phyloP scores from a whole-genome alignment of 192 early-diverging fungal species.

The Coemansia sp. region DNA sequence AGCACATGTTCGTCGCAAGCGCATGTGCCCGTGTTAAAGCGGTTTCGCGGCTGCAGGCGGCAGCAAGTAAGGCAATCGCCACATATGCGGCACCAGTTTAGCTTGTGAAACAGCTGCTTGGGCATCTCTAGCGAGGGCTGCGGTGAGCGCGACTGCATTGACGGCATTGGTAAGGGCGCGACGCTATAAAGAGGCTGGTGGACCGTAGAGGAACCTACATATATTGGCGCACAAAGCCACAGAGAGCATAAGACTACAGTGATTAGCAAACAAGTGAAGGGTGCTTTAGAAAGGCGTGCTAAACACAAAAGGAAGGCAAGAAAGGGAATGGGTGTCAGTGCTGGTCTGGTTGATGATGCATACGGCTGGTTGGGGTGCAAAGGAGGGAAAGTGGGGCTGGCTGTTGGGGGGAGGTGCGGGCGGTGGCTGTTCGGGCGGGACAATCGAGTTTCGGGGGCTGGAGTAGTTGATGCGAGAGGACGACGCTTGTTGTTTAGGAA shows the following conservation, averaged over 20 bases:
- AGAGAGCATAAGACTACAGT: neutral
- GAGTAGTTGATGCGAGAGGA: neutral
- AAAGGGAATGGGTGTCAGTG: neutral
- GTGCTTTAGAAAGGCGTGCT: neutral
- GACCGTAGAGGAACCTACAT: neutral
- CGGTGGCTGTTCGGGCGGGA: neutral
- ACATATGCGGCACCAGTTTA: constrained; percentile 57
- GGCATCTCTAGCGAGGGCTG: neutral
- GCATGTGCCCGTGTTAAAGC: constrained; percentile 7
- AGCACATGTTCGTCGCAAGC: constrained; percentile 47
- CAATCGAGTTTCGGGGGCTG: neutral
- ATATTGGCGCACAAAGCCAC: neutral
- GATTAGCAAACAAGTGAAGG: neutral
- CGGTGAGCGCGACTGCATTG: neutral
- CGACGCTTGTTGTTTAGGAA: neutral
- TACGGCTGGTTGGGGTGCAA: neutral
- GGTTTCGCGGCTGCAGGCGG: constrained; percentile 21
- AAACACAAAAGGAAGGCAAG: neutral
- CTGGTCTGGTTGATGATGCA: neutral
- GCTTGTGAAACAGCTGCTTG: constrained; percentile 2
- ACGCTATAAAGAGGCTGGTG: neutral
- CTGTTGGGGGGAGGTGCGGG: neutral
- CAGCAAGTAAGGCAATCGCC: constrained; percentile 33
- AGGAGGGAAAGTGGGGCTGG: neutral
- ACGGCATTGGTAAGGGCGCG: neutral